A percentile compares a stretch with the other conserved stretches of the same genome.
Conservation (phyloP, 2,329 filamentous ascomycete genomes). For the Trichoderma koningii region DNA sequence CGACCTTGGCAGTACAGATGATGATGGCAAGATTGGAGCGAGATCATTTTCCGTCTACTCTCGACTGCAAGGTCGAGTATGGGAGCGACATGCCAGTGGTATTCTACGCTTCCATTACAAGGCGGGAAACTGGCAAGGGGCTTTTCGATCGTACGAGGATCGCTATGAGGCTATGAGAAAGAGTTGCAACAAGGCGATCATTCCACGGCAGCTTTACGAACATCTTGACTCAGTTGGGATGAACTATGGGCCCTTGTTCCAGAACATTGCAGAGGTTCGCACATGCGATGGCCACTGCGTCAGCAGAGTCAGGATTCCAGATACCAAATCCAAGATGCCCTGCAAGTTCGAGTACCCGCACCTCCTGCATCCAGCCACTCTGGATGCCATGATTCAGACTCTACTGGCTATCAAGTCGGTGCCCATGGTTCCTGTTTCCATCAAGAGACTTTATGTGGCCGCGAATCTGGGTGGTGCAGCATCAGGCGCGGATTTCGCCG, state of each 20-base stretch:
- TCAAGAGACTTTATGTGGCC: slow-evolving; percentile 51
- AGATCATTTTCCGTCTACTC: slow-evolving; percentile 51
- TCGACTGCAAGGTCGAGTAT: slow-evolving; percentile 43
- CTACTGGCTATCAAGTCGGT: slow-evolving; percentile 49
- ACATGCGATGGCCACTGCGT: slow-evolving; percentile 42
- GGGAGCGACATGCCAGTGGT: slow-evolving; percentile 49
- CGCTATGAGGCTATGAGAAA: slow-evolving; percentile 33
- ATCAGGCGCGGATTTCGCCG: slow-evolving; percentile 42
- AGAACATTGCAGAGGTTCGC: slow-evolving; percentile 46
- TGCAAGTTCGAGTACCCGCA: slow-evolving; percentile 55
- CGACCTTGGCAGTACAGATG: slow-evolving; percentile 16
- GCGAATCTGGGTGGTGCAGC: slow-evolving; percentile 40
- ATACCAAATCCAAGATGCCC: slow-evolving; percentile 57
- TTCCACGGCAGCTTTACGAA: slow-evolving; percentile 53
- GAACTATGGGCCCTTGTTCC: slow-evolving; percentile 54
- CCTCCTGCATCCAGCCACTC: slow-evolving; percentile 58
- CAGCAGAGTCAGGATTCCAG: slow-evolving; percentile 47
- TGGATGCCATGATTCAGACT: slow-evolving; percentile 59
- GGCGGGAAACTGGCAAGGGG: slow-evolving; percentile 28
- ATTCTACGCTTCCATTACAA: slow-evolving; percentile 37
- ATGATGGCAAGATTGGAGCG: background rate
- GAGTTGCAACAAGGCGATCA: slow-evolving; percentile 40
- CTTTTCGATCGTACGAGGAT: slow-evolving; percentile 32
- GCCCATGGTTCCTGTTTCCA: slow-evolving; percentile 53
- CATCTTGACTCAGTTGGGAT: slow-evolving; percentile 53